A percentile compares a stretch with the other conserved stretches of the same genome.
phyloP scores from a whole-genome alignment of 2,329 filamentous ascomycete species.

The Septoria petroselini region DNA sequence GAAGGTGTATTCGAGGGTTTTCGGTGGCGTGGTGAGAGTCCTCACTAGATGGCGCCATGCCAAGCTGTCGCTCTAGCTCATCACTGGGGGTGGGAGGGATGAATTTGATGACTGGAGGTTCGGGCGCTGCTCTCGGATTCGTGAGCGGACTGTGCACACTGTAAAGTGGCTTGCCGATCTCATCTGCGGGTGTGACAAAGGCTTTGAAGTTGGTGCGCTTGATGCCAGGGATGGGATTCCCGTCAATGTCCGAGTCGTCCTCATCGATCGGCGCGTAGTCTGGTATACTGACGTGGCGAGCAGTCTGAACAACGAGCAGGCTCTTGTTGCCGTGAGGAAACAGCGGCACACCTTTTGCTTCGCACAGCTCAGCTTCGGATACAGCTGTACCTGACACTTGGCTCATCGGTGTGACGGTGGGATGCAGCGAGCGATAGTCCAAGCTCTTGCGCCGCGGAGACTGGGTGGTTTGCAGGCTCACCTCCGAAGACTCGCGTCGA shows the following conservation, averaged over 20 bases:
- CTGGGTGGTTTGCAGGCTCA: conserved; percentile 13
- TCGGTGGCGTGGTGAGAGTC: neutral
- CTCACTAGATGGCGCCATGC: conserved; percentile 1
- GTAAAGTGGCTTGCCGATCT: conserved; percentile 18
- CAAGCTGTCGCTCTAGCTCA: conserved; percentile 45
- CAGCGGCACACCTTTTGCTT: conserved; percentile 59
- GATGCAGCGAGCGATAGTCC: conserved; percentile 26
- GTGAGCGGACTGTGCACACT: conserved; percentile 56
- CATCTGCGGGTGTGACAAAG: conserved; percentile 19
- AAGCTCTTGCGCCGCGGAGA: conserved; percentile 28
- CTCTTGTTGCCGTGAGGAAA: conserved; percentile 64
- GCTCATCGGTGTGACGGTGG: conserved; percentile 30
- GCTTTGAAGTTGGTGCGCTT: conserved; percentile 20
- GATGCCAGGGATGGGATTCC: conserved; percentile 5
- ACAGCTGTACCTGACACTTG: conserved; percentile 31
- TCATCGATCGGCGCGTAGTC: conserved; percentile 7
- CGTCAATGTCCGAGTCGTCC: conserved; percentile 11
- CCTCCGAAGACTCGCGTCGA: conserved; percentile 19
- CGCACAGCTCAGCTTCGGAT: conserved; percentile 52
- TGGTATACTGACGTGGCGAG: conserved; percentile 6
- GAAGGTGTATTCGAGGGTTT: conserved; percentile 10
- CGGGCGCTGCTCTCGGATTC: conserved; percentile 57
- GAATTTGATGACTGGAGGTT: conserved; percentile 55
- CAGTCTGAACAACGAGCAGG: conserved; percentile 60
- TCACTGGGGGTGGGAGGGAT: conserved; percentile 54